These are phyloP conservation scores for Phytopythium ostracodes DNA, from an alignment of 352 stramenopile species.

Conservation along the genomic window DNA sequence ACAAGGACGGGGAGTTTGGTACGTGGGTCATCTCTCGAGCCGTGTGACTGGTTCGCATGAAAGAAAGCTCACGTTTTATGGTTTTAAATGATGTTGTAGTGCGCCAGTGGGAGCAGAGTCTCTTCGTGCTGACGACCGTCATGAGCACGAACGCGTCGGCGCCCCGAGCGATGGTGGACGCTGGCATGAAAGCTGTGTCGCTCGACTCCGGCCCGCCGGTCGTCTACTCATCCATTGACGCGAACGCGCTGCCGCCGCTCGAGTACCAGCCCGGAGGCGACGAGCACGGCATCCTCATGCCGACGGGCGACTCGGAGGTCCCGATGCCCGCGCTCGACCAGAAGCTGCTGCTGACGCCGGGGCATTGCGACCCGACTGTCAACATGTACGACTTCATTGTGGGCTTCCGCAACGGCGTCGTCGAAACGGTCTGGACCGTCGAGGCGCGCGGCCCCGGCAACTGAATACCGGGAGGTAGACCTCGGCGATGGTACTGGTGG, in stretches of 20 bases:
- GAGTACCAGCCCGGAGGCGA: constrained; percentile 60
- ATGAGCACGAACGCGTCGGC: constrained; percentile 47
- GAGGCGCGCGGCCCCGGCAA: constrained; percentile 55
- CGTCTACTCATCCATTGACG: constrained; percentile 38
- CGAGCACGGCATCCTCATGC: constrained; percentile 64
- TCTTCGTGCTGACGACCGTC: constrained; percentile 71
- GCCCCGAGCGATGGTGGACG: constrained; percentile 58
- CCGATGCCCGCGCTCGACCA: constrained; percentile 45
- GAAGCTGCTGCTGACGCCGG: constrained; percentile 57
- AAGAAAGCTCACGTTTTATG: background rate
- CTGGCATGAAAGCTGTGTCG: constrained; percentile 68
- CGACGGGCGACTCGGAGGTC: constrained; percentile 13
- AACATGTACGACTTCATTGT: constrained; percentile 79
- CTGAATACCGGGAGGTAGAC: constrained; percentile 10
- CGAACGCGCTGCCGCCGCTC: constrained; percentile 29
- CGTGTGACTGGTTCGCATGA: background rate
- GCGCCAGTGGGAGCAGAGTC: constrained; percentile 49
- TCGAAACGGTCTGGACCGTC: constrained; percentile 58
- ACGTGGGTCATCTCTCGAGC: background rate
- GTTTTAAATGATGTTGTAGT: constrained; percentile 8
- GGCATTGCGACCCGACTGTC: constrained; percentile 70
- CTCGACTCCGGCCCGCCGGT: constrained; percentile 59
- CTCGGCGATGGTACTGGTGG: background rate
- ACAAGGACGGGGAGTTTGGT: constrained; percentile 24
- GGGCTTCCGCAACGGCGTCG: constrained; percentile 39